Base-by-base conservation (phyloP, 805 yeast species). In the Wickerhamia fluorescens region DNA sequence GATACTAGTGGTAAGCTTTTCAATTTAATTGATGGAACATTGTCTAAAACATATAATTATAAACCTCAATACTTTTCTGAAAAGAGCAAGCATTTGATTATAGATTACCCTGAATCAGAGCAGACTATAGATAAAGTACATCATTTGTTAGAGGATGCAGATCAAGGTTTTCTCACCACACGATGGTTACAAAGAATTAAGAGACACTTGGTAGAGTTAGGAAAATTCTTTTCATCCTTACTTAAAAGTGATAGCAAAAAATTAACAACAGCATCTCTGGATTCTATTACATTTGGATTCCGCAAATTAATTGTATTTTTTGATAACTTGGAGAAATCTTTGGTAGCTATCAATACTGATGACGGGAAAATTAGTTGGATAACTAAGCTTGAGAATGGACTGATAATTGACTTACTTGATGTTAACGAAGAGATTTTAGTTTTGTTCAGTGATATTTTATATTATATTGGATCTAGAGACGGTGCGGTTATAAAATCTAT, bases 201-300 rank as follows among this genome's bases (percentile, higher is more conserved):
- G 20, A 47, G 59, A 29, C 68, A 63, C 28, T 48, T 61, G 36
- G 33, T 45, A 4, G 58, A 56, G 20, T 35, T 63, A 11, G 67
- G 68, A 1, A 43, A 35, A 24, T 51, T 38, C 25, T 32, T 44
- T 2, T 37, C 42, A 1, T 37, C 49, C 6, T 26, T 35, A 11
- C 24, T 26, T 11, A 25, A 28, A 18, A 9, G 20, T 10, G 51
- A 43, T 3, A 51, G 47, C 17, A 42, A 38, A 36, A n/a, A n/a
- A n/a, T n/a, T n/a, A n/a, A n/a, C n/a, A n/a, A n/a, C n/a, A n/a
- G n/a, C n/a, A n/a, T n/a, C n/a, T n/a, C n/a, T n/a, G n/a, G n/a
- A n/a, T n/a, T n/a, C n/a, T n/a, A n/a, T n/a, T n/a, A n/a, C n/a
- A n/a, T n/a, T n/a, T n/a, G 66, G 62, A 1, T 48, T 60, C 24